These are phyloP conservation scores for Penicillium sp. DNA, from an alignment of 2,329 filamentous ascomycete species.

Conservation along the genomic window DNA sequence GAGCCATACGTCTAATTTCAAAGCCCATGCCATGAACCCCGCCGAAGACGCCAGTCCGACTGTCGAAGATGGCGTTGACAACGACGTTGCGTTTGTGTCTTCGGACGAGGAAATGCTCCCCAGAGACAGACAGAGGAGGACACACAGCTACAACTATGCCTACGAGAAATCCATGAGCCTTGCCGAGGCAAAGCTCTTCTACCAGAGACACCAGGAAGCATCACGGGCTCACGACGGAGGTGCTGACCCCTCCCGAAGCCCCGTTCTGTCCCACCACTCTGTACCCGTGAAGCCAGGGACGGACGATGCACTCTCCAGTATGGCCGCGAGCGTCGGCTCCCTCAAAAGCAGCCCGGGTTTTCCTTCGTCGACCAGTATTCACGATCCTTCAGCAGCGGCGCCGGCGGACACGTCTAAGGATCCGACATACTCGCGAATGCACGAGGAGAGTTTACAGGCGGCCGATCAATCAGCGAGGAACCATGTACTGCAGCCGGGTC, in stretches of 20 bases:
- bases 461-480: conserved; percentile 27
- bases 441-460: conserved; percentile 9
- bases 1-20: background rate
- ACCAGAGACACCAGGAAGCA: conserved; percentile 78
- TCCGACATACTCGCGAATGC: conserved; percentile 1
- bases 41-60: conserved; percentile 1
- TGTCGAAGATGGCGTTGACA: background rate
- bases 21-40: conserved; percentile 8
- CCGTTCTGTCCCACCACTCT: conserved; percentile 14
- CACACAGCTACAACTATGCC: conserved; percentile 88
- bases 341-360: conserved; percentile 8
- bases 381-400: conserved; percentile 6
- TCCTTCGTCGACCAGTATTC: conserved; percentile 8
- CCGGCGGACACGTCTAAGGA: conserved; percentile 6
- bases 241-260: conserved; percentile 33
- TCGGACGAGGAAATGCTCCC: conserved; percentile 28
- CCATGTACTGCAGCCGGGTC: conserved; percentile 47
- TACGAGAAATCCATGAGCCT: conserved; percentile 93
- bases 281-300: background rate
- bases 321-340: conserved; percentile 7
- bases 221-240: conserved; percentile 32
- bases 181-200: conserved; percentile 92
- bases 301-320: conserved; percentile 6
- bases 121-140: conserved; percentile 56
- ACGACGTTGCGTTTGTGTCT: background rate